Conservation (phyloP, 1,139 yeast genomes). For the Diutina scorzettiae region DNA sequence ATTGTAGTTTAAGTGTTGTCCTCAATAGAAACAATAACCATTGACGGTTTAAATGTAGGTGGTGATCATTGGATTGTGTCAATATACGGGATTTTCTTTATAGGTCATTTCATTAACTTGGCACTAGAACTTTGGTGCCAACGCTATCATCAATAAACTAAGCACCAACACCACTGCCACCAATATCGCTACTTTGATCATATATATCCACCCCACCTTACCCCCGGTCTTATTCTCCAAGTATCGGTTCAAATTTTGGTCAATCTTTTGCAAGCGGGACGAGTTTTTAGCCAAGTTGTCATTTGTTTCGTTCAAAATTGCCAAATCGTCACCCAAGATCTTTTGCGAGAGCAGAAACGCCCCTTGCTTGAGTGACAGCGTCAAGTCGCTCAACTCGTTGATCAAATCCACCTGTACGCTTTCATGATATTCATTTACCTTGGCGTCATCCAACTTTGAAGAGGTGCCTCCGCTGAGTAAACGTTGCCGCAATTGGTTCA, state of each 20-base stretch:
- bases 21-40: too few relatives aligned
- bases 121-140: background rate
- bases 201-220: constrained; percentile 3
- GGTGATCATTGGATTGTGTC: too few relatives aligned
- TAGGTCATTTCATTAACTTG: too few relatives aligned
- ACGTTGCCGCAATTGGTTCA: background rate
- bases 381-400: constrained; percentile 25
- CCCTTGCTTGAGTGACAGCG: constrained; percentile 23
- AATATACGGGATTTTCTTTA: too few relatives aligned
- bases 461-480: constrained; percentile 1
- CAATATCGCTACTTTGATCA: background rate
- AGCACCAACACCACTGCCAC: background rate
- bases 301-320: constrained; percentile 23
- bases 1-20: too few relatives aligned
- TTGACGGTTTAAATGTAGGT: too few relatives aligned
- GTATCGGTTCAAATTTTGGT: constrained; percentile 13
- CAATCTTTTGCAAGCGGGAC: constrained; percentile 13
- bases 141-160: constrained; percentile 3
- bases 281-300: constrained; percentile 28
- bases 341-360: constrained; percentile 25
- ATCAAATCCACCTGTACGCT: constrained; percentile 31
- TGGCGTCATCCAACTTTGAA: constrained; percentile 7
- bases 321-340: constrained; percentile 23
- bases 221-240: constrained; percentile 5
- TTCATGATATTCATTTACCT: constrained; percentile 27